Evolutionary conservation across 1,284 basidiomycete genomes (phyloP).

Genomic region (Hypsizygus ulmarius): DNA sequence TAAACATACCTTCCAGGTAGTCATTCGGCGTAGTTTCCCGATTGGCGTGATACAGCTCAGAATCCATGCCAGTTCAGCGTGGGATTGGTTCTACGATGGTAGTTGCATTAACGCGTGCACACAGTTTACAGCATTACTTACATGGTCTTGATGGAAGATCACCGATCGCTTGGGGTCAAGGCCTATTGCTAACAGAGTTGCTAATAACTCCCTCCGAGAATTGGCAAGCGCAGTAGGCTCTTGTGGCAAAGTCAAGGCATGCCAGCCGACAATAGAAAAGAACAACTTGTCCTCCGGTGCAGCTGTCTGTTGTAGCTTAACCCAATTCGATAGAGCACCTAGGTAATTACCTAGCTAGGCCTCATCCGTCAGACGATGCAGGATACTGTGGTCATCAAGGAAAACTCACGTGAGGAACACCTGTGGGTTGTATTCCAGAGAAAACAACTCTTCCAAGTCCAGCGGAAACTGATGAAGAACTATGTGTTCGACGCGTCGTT

Average conservation of each 20-base stretch:
- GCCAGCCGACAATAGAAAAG: constrained; percentile 91
- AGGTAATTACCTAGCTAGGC: constrained; percentile 89
- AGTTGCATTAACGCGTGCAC: neutral
- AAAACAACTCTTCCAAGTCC: constrained; percentile 49
- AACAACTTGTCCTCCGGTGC: constrained; percentile 61
- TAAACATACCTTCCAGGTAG: constrained; percentile 84
- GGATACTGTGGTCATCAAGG: neutral
- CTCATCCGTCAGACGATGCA: constrained; percentile 13
- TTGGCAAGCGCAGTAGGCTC: constrained; percentile 60
- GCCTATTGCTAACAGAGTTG: constrained; percentile 82
- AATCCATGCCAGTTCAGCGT: constrained; percentile 91
- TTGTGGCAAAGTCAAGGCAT: constrained; percentile 90
- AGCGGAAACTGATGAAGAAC: constrained; percentile 2
- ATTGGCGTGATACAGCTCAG: constrained; percentile 83
- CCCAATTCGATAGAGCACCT: constrained; percentile 89
- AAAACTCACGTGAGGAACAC: constrained; percentile 74
- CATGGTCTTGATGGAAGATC: constrained; percentile 89
- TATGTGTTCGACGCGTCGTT: constrained; percentile 12
- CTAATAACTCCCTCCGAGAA: constrained; percentile 78
- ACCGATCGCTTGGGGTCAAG: constrained; percentile 77
- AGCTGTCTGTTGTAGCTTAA: constrained; percentile 68
- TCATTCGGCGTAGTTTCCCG: constrained; percentile 86
- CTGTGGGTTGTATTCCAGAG: constrained; percentile 84
- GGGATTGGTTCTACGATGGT: constrained; percentile 66
- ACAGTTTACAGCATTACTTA: constrained; percentile 33